A percentile compares a stretch with the other conserved stretches of the same genome.
Evolutionary conservation across 2,329 filamentous ascomycete species (phyloP).

Genomic region (Calonectria pteridis): DNA sequence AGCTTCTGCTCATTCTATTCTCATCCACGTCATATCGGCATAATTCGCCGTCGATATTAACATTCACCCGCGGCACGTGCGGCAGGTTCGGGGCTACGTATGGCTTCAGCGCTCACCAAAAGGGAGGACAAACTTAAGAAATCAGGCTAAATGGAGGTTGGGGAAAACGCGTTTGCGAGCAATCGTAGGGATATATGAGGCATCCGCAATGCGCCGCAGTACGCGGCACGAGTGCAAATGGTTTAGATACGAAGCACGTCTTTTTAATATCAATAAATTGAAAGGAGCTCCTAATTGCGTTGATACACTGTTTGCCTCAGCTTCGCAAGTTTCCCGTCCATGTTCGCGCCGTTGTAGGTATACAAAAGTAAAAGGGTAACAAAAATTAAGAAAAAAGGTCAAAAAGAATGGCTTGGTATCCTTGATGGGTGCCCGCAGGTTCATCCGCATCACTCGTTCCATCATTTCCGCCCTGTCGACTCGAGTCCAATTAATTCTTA

Average conservation of each 20-base stretch:
- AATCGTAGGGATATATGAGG: neutral
- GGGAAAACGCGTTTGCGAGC: neutral
- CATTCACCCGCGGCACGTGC: slow-evolving; percentile 4
- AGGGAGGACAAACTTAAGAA: slow-evolving; percentile 3
- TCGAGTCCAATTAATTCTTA: slow-evolving; percentile 54
- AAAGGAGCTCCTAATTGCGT: slow-evolving; percentile 38
- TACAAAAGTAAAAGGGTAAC: slow-evolving; percentile 32
- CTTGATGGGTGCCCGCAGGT: neutral
- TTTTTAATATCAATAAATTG: slow-evolving; percentile 38
- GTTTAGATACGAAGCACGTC: slow-evolving; percentile 17
- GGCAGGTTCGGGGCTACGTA: neutral
- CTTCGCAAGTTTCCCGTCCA: slow-evolving; percentile 34
- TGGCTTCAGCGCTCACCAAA: slow-evolving; percentile 1
- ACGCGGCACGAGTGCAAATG: neutral
- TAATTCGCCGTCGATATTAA: neutral
- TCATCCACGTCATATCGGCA: neutral
- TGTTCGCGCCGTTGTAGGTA: slow-evolving; percentile 32
- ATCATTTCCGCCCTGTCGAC: neutral
- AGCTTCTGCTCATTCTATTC: neutral
- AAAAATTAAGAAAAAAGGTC: slow-evolving; percentile 30
- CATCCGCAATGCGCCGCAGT: neutral
- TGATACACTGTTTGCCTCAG: slow-evolving; percentile 41
- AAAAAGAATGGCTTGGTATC: slow-evolving; percentile 18
- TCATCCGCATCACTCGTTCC: neutral
- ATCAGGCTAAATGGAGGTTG: slow-evolving; percentile 3